phyloP scores from a whole-genome alignment of 1,139 yeast genomes.

The Debaryomyces nepalensis region DNA sequence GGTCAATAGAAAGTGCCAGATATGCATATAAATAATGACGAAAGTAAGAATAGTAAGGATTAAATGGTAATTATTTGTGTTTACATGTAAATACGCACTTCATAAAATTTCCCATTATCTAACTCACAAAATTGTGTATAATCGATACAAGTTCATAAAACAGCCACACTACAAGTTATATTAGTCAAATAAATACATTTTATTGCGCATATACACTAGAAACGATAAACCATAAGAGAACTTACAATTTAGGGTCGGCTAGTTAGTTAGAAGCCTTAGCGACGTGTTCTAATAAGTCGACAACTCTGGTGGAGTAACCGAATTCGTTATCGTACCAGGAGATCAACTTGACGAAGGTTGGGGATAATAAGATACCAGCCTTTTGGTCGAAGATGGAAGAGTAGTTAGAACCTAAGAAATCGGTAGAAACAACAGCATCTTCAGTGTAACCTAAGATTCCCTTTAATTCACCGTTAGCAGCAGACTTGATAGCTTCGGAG shows the following conservation, averaged over 20 bases:
- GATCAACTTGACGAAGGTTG: constrained; percentile 83
- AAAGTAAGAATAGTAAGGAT: too few species aligned
- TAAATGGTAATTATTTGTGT: background rate
- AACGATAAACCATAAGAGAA: constrained; percentile 11
- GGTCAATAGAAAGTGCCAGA: too few species aligned
- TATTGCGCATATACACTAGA: constrained; percentile 6
- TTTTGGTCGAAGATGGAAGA: constrained; percentile 83
- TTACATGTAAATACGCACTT: constrained; percentile 5
- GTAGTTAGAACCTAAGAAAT: constrained; percentile 77
- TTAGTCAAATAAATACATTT: constrained; percentile 5
- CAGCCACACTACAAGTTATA: background rate
- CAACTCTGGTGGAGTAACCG: constrained; percentile 93
- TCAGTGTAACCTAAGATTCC: constrained; percentile 84
- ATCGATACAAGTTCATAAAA: background rate
- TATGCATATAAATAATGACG: too few species aligned
- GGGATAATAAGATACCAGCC: constrained; percentile 84
- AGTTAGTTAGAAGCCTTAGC: constrained; percentile 51
- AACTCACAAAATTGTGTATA: too few species aligned
- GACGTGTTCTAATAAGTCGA: constrained; percentile 78
- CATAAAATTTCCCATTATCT: too few species aligned
- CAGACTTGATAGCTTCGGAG: constrained; percentile 70
- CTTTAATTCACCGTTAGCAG: constrained; percentile 71
- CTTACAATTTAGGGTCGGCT: constrained; percentile 21
- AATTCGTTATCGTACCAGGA: constrained; percentile 91
- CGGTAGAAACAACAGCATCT: constrained; percentile 85